phyloP scores from a whole-genome alignment of 257 asterid genomes.

The Salvia hispanica region DNA sequence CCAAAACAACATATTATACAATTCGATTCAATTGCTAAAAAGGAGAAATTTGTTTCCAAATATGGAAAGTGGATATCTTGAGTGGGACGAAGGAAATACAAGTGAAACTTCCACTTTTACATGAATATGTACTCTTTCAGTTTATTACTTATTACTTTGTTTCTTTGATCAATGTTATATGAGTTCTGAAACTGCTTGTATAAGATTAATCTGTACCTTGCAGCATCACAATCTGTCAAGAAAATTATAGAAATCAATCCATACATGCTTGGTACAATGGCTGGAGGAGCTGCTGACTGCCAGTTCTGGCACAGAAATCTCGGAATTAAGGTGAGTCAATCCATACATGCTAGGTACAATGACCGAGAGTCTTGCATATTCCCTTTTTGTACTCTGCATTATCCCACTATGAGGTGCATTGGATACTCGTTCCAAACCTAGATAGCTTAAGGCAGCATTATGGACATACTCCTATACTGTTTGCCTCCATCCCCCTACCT shows the following conservation, averaged over 20 bases:
- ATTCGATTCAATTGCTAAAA: too few relatives aligned
- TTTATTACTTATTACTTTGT: slow-evolving; percentile 9
- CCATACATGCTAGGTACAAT: too few relatives aligned
- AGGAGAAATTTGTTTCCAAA: too few relatives aligned
- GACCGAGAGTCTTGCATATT: neutral
- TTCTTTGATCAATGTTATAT: neutral
- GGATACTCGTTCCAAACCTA: neutral
- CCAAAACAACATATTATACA: too few relatives aligned
- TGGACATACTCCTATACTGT: neutral
- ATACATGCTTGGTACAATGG: slow-evolving; percentile 96
- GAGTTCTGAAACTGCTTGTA: neutral
- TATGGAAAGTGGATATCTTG: too few relatives aligned
- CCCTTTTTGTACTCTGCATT: neutral
- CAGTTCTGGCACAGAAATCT: slow-evolving; percentile 27
- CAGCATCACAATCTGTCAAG: slow-evolving; percentile 92
- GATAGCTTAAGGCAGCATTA: neutral
- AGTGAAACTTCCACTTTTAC: neutral
- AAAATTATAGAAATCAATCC: slow-evolving; percentile 89
- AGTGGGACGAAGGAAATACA: too few relatives aligned
- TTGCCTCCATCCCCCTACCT: neutral
- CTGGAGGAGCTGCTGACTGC: slow-evolving; percentile 82
- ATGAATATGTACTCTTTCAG: neutral
- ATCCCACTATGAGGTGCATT: neutral
- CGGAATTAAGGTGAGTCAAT: slow-evolving; percentile 46
- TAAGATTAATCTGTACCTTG: slow-evolving; percentile 21